These are phyloP conservation scores for Silybum marianum DNA, from an alignment of 129 eudicot species.

Conservation along the genomic window DNA sequence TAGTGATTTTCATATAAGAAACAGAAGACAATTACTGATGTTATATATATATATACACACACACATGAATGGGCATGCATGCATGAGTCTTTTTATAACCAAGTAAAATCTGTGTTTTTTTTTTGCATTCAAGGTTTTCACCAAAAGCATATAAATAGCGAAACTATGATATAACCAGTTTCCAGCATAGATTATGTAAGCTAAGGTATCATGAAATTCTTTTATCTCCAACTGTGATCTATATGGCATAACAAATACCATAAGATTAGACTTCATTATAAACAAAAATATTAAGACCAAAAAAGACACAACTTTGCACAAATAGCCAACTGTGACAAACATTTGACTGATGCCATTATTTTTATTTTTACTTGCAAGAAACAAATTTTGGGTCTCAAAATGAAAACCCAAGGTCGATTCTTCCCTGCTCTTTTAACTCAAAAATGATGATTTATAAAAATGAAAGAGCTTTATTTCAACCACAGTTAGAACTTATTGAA, in stretches of 20 bases:
- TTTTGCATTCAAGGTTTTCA: neutral
- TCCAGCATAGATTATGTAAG: neutral
- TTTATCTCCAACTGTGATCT: neutral
- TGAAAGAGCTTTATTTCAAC: neutral
- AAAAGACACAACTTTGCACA: neutral
- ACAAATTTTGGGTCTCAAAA: neutral
- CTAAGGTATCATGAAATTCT: neutral
- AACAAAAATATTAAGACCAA: neutral
- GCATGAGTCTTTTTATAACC: neutral
- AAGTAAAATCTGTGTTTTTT: neutral
- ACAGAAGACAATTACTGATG: neutral
- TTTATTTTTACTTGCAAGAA: neutral
- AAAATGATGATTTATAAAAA: neutral
- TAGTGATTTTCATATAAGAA: constrained; percentile 11
- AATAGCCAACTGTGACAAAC: neutral
- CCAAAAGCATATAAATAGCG: neutral
- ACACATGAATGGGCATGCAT: neutral
- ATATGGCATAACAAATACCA: neutral
- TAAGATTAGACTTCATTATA: neutral
- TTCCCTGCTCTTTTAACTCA: neutral
- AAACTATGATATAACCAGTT: neutral
- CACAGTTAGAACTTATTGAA: neutral
- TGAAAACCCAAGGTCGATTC: neutral
- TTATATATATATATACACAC: too few relatives aligned
- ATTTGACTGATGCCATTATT: neutral